Base-by-base conservation (phyloP, 805 yeast genomes). In the Suhomyces kilbournensis region DNA sequence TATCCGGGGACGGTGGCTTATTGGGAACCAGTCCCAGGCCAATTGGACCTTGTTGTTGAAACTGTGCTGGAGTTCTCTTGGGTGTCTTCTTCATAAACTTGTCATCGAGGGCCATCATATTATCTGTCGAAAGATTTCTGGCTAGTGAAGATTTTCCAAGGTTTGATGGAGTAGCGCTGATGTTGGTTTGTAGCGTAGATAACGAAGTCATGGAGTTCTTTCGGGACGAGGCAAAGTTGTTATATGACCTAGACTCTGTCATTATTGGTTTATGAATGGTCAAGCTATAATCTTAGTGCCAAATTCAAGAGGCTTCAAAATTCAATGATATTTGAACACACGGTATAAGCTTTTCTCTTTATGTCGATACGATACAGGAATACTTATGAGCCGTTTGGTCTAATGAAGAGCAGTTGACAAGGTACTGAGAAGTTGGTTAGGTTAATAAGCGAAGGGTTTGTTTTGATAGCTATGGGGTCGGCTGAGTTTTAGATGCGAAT, bases 121-220 rank as follows among this genome's bases (percentile, higher is more conserved):
- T 67, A 15, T 68, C 78, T 2, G 81, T 77, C 12, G 76, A 69
- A 45, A 70, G 48, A 45, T 65, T 66, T 54, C 79, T 60, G 10
- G 68, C 68, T 19, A 56, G 20, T 49, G 51, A 44, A 9, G 46
- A 15, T 5, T 3, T 20, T 15, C n/a, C 45, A 10, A 17, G n/a
- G 30, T 42, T 20, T 20, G 45, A 42, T 6, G 45, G 26, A n/a
- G 23, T 42, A 23, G 49, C 26, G 17, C 40, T 50, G 35, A 42
- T 23, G 22, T 17, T 17, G 44, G 20, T 48, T 38, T 20, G 45
- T n/a, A n/a, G 8, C 40, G 50, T 51, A 7, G 53, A 51, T n/a
- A 51, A 26, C 9, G 53, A 51, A 10, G 53, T 44, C 14, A 51
- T 12, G 15, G 53, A 51, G 46, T 44, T 47, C 39, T 47, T 51